Evolutionary conservation across 2,329 filamentous ascomycete species (phyloP).

Genomic region (Claviceps africana): DNA sequence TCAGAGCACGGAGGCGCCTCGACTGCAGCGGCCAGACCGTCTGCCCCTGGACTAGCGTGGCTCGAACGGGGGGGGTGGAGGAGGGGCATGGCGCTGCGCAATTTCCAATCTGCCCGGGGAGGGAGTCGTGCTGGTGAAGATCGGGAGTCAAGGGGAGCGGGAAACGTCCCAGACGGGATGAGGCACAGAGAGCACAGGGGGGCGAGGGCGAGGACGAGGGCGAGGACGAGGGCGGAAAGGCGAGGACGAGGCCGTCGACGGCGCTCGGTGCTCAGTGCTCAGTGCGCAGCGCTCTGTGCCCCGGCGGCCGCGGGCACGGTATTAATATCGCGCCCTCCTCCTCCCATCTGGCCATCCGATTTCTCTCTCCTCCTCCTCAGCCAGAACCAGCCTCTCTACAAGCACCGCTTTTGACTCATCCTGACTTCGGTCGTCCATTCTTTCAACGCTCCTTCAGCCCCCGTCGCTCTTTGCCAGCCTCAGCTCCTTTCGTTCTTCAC

Average conservation of each 20-base stretch:
- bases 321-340: slow-evolving; percentile 34
- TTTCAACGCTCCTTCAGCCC: slow-evolving; percentile 26
- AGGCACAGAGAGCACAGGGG: not conserved
- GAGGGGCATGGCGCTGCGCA: slow-evolving; percentile 1
- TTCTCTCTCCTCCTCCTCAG: slow-evolving; percentile 23
- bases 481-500: slow-evolving; percentile 15
- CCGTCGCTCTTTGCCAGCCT: slow-evolving; percentile 1
- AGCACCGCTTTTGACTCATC: slow-evolving; percentile 25
- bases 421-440: slow-evolving; percentile 47
- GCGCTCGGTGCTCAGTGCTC: not conserved
- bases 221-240: not conserved
- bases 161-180: not conserved
- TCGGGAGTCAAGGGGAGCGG: not conserved
- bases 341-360: slow-evolving; percentile 8
- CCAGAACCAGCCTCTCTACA: slow-evolving; percentile 27
- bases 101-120: not conserved
- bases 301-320: slow-evolving; percentile 11
- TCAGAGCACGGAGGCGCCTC: not conserved
- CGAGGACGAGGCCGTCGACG: too few relatives aligned
- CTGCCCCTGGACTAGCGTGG: slow-evolving; percentile 9
- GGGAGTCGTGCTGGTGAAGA: not conserved
- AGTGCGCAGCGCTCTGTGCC: too few relatives aligned
- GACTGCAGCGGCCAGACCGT: not conserved
- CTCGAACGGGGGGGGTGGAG: not conserved
- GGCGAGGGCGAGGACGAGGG: not conserved